These are phyloP conservation scores for Colletotrichum brevisporum DNA, from an alignment of 2,329 filamentous ascomycete species.

Conservation along the genomic window DNA sequence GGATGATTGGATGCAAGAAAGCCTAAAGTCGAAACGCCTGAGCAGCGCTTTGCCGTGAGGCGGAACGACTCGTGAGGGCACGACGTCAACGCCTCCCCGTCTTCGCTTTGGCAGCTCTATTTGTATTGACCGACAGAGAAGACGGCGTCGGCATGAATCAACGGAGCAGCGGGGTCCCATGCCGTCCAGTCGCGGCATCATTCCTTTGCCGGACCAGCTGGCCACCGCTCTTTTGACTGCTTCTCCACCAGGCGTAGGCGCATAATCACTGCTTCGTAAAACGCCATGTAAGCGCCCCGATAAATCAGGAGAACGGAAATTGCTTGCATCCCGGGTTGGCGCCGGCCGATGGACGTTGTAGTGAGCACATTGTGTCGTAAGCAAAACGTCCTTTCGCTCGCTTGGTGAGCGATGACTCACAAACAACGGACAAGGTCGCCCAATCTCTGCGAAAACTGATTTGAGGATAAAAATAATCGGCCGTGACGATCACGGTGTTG, in stretches of 20 bases:
- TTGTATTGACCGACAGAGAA: constrained; percentile 7
- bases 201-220: not conserved
- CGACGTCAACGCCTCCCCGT: constrained; percentile 20
- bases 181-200: constrained; percentile 8
- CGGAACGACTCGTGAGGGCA: not conserved
- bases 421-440: not conserved
- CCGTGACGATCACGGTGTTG: constrained; percentile 9
- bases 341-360: not conserved
- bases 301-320: constrained; percentile 22
- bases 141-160: not conserved
- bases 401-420: not conserved
- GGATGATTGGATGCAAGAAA: constrained; percentile 13
- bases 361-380: not conserved
- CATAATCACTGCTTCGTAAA: not conserved
- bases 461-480: constrained; percentile 17
- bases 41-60: constrained; percentile 9
- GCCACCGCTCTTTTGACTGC: not conserved
- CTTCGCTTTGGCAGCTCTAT: constrained; percentile 4
- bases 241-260: constrained; percentile 16
- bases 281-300: constrained; percentile 19
- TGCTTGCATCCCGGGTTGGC: constrained; percentile 14
- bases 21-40: constrained; percentile 29
- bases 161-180: constrained; percentile 2
- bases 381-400: not conserved
- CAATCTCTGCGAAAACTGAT: constrained; percentile 1